Conservation (phyloP, 2,329 filamentous ascomycete species). For the Coniochaeta sp. region DNA sequence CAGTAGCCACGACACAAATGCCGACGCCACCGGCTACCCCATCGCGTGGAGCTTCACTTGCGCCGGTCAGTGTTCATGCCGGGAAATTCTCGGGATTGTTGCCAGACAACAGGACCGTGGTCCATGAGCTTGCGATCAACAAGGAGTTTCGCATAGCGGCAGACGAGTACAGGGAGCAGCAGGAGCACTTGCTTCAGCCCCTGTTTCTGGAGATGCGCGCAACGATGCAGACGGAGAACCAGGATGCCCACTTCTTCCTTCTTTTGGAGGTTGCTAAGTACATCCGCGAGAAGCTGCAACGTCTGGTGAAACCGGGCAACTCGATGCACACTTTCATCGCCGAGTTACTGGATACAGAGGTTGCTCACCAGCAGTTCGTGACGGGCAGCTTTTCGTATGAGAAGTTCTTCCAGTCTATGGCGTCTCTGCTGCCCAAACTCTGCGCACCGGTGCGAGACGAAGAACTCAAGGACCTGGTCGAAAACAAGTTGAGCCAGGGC, state of each 20-base stretch:
- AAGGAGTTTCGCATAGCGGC: constrained; percentile 67
- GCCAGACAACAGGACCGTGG: constrained; percentile 66
- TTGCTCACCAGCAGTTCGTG: constrained; percentile 61
- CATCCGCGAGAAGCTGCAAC: constrained; percentile 64
- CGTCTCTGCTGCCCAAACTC: constrained; percentile 66
- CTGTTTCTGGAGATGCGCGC: constrained; percentile 51
- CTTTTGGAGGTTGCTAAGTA: constrained; percentile 65
- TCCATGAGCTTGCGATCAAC: constrained; percentile 76
- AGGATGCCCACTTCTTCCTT: constrained; percentile 58
- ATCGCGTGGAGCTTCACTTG: constrained; percentile 26
- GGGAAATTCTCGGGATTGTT: constrained; percentile 38
- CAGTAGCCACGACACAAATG: constrained; percentile 35
- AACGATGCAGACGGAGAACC: constrained; percentile 59
- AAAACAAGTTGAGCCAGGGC: constrained; percentile 51
- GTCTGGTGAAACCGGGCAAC: constrained; percentile 62
- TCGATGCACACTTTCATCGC: constrained; percentile 68
- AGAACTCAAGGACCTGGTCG: constrained; percentile 61
- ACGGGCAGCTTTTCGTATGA: constrained; percentile 73
- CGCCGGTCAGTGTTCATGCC: constrained; percentile 14
- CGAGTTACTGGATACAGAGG: constrained; percentile 66
- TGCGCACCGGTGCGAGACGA: constrained; percentile 76
- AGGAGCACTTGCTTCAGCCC: constrained; percentile 38
- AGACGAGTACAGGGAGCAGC: constrained; percentile 51
- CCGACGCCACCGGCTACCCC: constrained; percentile 48
- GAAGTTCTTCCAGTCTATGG: constrained; percentile 72